A percentile compares a stretch with the other conserved stretches of the same genome.
Conservation (phyloP, 1,139 yeast species). For the Torulaspora pretoriensis region DNA sequence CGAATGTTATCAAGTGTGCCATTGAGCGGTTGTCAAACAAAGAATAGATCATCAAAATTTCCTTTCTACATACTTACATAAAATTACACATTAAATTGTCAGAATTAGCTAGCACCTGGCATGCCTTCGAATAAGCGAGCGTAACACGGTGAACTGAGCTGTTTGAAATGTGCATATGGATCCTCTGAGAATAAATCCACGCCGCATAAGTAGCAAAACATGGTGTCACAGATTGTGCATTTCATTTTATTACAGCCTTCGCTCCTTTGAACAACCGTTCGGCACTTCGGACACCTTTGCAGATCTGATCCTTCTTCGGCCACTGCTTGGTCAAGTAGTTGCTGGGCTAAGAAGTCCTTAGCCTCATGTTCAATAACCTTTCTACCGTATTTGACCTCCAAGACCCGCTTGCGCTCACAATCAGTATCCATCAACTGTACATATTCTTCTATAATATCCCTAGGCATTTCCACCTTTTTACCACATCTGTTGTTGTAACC, state of each 20-base stretch:
- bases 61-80: not conserved
- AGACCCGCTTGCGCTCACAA: conserved; percentile 36
- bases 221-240: conserved; percentile 48
- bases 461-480: conserved; percentile 41
- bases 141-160: conserved; percentile 45
- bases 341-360: conserved; percentile 47
- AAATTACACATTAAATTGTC: not conserved
- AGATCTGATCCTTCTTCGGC: conserved; percentile 41
- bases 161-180: conserved; percentile 55
- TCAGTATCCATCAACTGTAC: conserved; percentile 38
- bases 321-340: conserved; percentile 46
- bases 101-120: conserved; percentile 35
- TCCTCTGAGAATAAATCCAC: conserved; percentile 38
- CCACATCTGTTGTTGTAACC: conserved; percentile 51
- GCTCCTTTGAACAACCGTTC: conserved; percentile 49
- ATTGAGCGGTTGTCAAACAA: conserved; percentile 23
- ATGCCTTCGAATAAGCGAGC: conserved; percentile 55
- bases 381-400: conserved; percentile 51
- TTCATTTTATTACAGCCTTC: conserved; percentile 71
- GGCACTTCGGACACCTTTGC: conserved; percentile 54
- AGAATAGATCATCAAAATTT: not conserved
- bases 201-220: conserved; percentile 60
- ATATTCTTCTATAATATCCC: conserved; percentile 41
- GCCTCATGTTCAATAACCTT: conserved; percentile 43
- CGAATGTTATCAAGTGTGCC: conserved; percentile 30